Conservation (phyloP, 139 green algal species). For the Micromonas pusilla region DNA sequence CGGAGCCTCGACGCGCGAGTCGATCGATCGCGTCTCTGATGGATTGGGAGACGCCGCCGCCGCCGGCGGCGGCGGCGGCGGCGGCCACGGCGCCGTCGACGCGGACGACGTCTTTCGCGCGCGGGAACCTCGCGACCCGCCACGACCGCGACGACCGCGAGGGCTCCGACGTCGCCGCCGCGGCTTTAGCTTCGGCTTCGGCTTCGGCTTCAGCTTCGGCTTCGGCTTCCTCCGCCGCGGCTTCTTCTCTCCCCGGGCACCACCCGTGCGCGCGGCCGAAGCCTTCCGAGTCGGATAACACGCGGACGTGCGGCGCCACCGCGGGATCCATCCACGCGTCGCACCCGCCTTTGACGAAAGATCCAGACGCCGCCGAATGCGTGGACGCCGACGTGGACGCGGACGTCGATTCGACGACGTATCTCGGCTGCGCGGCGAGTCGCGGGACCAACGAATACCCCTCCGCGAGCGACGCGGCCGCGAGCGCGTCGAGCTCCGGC, state of each 20-base stretch:
- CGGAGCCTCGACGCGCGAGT: no score
- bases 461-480: slow-evolving; percentile 45
- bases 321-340: neutral
- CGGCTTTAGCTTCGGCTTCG: neutral
- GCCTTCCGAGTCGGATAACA: neutral
- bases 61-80: no score
- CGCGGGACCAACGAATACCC: slow-evolving; percentile 67
- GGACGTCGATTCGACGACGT: slow-evolving; percentile 27
- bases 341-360: neutral
- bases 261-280: slow-evolving; percentile 9
- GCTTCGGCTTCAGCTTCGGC: neutral
- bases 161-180: no score
- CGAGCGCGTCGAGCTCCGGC: slow-evolving; percentile 64
- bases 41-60: no score
- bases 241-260: neutral
- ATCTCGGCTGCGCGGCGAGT: slow-evolving; percentile 66
- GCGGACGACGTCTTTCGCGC: neutral
- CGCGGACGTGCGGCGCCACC: neutral
- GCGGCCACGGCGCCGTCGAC: neutral
- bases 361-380: no score
- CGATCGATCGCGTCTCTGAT: no score
- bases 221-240: neutral
- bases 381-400: no score
- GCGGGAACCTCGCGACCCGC: neutral
- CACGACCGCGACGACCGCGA: neutral